Evolutionary conservation across 352 stramenopile genomes (phyloP), one percentile per base, ranked within the genome.

Genomic region (Pythium sukuiense): DNA sequence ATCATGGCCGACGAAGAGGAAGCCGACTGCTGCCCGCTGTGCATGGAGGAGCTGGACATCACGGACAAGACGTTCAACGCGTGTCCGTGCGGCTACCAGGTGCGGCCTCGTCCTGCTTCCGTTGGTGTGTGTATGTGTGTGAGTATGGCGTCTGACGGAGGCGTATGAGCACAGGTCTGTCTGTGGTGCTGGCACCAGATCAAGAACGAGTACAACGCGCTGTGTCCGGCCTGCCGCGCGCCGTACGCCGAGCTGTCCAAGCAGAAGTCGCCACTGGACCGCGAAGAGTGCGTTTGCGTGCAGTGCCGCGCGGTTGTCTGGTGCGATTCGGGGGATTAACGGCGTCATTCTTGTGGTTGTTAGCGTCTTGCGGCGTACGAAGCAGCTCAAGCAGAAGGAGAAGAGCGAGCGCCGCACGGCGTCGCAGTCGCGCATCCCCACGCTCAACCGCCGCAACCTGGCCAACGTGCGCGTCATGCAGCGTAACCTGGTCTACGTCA

Each of bases 141-240:
- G n/a, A n/a, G n/a, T n/a, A n/a, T 49, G 32, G 32, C 32, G 41
- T 49, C 11, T 49, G 41, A 49, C 14, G 41, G 27, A 29, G 5
- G 33, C 20, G 29, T 37, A 13, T 50, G 43, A 6, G 7, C 12
- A 8, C 43, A 89, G 84, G 94, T 99, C 13, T 99, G 98, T 88
- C 98, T 99, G 73, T 99, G 97, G 97, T 99, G 98, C 81, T 99
- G 97, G 97, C 96, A 99, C 64, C 93, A 98, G 65, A 99, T 99
- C 74, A 98, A 98, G 81, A 98, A 99, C 75, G 97, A 98, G 67
- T 97, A 99, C 85, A 99, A 98, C 49, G 94, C 88, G 6, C 81
- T 99, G 9, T 99, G 98, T 79, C 98, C 98, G 11, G 97, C 97
- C 11, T 99, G 98, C 74, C 90, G 98, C n/a, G 95, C 92, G 57